Conservation (phyloP, 208 protist species). For the Strigomonas culicis region DNA sequence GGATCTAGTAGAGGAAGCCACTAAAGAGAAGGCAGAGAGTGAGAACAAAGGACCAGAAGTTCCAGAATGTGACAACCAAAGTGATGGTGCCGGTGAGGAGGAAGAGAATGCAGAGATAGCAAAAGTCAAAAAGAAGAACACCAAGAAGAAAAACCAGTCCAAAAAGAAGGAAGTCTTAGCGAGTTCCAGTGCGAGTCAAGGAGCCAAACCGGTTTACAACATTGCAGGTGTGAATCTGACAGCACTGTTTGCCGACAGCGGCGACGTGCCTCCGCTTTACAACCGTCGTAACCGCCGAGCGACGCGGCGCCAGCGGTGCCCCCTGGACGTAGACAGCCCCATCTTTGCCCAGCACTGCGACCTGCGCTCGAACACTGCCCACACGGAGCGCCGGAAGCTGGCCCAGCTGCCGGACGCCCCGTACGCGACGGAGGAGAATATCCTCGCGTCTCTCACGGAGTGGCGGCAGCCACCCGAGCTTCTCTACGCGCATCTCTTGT, state of each 20-base stretch:
- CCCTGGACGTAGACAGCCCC: constrained; percentile 49
- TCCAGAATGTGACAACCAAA: no score
- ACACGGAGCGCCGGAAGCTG: background rate
- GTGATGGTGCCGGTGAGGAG: no score
- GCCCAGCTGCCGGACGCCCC: constrained; percentile 35
- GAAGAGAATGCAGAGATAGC: no score
- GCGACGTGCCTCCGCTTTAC: constrained; percentile 53
- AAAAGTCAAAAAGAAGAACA: no score
- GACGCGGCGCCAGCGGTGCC: constrained; percentile 28
- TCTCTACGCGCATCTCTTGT: constrained; percentile 72
- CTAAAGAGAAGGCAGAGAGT: no score
- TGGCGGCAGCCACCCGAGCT: constrained; percentile 55
- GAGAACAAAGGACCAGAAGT: no score
- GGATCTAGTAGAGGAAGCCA: no score
- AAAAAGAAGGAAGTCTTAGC: background rate
- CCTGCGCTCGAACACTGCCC: constrained; percentile 34
- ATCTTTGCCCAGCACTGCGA: constrained; percentile 60
- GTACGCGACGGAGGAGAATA: constrained; percentile 66
- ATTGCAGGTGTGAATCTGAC: constrained; percentile 37
- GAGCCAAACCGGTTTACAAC: constrained; percentile 28
- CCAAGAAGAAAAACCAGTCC: background rate
- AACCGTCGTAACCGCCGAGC: constrained; percentile 43
- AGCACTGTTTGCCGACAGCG: constrained; percentile 34
- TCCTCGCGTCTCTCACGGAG: constrained; percentile 61
- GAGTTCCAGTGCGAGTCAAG: background rate